These are phyloP conservation scores for Globisporangium okanoganense DNA, from an alignment of 352 stramenopile species.

Conservation along the genomic window DNA sequence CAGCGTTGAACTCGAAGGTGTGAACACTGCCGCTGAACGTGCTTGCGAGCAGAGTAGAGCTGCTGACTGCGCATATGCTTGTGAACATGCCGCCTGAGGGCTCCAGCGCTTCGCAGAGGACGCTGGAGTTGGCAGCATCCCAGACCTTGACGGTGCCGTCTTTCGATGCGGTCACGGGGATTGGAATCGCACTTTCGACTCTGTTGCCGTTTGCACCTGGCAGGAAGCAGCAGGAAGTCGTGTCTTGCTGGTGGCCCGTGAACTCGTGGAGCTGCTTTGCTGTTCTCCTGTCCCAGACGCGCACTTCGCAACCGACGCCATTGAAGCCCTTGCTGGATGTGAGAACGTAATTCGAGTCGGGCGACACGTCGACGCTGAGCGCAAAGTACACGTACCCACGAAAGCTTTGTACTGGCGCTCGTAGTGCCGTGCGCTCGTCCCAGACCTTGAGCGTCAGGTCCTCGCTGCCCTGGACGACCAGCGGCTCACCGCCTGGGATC, in stretches of 20 bases:
- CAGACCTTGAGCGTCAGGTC: conserved; percentile 80
- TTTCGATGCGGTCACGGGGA: conserved; percentile 69
- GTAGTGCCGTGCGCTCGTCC: conserved; percentile 55
- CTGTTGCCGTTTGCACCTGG: conserved; percentile 7
- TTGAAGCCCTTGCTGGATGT: conserved; percentile 88
- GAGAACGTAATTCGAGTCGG: conserved; percentile 54
- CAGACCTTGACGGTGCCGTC: conserved; percentile 76
- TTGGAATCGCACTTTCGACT: conserved; percentile 12
- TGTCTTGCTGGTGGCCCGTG: conserved; percentile 68
- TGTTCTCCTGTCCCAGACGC: conserved; percentile 77
- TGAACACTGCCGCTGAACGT: conserved; percentile 52
- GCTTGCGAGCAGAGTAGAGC: conserved; percentile 39
- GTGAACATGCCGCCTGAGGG: conserved; percentile 59
- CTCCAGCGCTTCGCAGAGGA: conserved; percentile 46
- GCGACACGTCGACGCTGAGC: conserved; percentile 50
- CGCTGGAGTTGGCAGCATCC: conserved; percentile 27
- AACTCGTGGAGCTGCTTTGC: conserved; percentile 55
- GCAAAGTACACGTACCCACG: conserved; percentile 82
- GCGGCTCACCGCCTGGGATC: conserved; percentile 43
- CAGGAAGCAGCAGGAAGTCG: conserved; percentile 72
- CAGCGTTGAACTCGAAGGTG: conserved; percentile 33
- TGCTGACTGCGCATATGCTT: conserved; percentile 36
- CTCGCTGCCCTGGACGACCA: conserved; percentile 77
- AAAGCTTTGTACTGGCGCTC: conserved; percentile 46
- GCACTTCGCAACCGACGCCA: conserved; percentile 66